These are phyloP conservation scores for Tricholoma bakamatsutake DNA, from an alignment of 768 basidiomycete species.

Conservation along the genomic window DNA sequence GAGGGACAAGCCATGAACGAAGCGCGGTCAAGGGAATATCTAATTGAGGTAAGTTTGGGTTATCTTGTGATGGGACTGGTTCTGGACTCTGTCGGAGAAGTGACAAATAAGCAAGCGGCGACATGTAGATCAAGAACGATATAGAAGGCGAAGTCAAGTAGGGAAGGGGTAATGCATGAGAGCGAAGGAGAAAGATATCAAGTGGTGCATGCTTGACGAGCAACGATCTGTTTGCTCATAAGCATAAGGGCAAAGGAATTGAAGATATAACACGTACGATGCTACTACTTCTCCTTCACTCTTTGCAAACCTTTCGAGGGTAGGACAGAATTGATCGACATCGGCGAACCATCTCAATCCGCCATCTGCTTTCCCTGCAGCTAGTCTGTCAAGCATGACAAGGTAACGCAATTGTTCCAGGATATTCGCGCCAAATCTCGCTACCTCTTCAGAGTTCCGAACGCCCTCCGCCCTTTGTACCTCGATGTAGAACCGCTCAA, in stretches of 20 bases:
- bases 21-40: slow-evolving; percentile 52
- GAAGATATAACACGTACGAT: slow-evolving; percentile 33
- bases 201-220: slow-evolving; percentile 43
- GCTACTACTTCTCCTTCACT: slow-evolving; percentile 49
- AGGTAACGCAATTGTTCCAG: slow-evolving; percentile 59
- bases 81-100: slow-evolving; percentile 36
- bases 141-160: slow-evolving; percentile 64
- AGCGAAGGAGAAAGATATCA: slow-evolving; percentile 65
- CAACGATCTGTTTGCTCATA: slow-evolving; percentile 29
- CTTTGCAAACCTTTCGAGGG: slow-evolving; percentile 43
- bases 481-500: slow-evolving; percentile 54
- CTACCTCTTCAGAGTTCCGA: slow-evolving; percentile 51
- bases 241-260: not conserved
- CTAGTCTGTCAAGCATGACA: slow-evolving; percentile 66
- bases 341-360: slow-evolving; percentile 76
- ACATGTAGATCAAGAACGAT: slow-evolving; percentile 67
- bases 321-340: slow-evolving; percentile 46
- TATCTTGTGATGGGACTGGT: slow-evolving; percentile 12
- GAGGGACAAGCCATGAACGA: slow-evolving; percentile 35
- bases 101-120: slow-evolving; percentile 63
- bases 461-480: slow-evolving; percentile 46
- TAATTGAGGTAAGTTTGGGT: slow-evolving; percentile 27
- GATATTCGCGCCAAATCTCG: slow-evolving; percentile 40
- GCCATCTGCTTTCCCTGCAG: slow-evolving; percentile 50
- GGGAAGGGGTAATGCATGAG: slow-evolving; percentile 65